Conservation (phyloP, 805 yeast genomes). For the Metschnikowia kunwiensis region DNA sequence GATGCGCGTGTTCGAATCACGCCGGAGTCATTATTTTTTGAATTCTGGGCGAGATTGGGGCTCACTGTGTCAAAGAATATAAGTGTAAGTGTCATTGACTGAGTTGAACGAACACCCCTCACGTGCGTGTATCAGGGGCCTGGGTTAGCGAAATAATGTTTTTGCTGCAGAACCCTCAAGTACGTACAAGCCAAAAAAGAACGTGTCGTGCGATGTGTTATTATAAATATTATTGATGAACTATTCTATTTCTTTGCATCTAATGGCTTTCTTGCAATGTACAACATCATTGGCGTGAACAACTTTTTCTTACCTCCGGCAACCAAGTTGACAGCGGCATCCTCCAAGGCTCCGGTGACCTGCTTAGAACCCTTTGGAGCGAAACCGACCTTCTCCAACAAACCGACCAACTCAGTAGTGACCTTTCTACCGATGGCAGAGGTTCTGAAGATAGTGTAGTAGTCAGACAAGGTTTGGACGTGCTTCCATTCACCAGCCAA, state of each 20-base stretch:
- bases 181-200: too few species aligned
- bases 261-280: constrained; percentile 78
- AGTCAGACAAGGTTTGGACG: constrained; percentile 73
- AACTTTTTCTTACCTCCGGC: constrained; percentile 87
- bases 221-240: too few species aligned
- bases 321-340: constrained; percentile 93
- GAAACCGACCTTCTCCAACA: constrained; percentile 79
- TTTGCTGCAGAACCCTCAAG: too few species aligned
- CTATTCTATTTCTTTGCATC: constrained; percentile 16
- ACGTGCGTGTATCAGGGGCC: too few species aligned
- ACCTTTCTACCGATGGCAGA: constrained; percentile 79
- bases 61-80: too few species aligned
- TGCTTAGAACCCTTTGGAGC: constrained; percentile 89
- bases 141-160: too few species aligned
- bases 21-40: constrained; percentile 21
- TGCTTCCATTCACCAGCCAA: constrained; percentile 91
- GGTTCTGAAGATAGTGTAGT: constrained; percentile 84
- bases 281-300: constrained; percentile 98
- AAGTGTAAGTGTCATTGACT: too few species aligned
- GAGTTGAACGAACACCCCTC: too few species aligned
- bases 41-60: too few species aligned
- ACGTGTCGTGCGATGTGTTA: too few species aligned
- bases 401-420: constrained; percentile 75
- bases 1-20: constrained; percentile 25
- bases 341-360: constrained; percentile 91